phyloP scores from a whole-genome alignment of 495 filamentous ascomycete genomes.

The Hyaloscypha finlandica region DNA sequence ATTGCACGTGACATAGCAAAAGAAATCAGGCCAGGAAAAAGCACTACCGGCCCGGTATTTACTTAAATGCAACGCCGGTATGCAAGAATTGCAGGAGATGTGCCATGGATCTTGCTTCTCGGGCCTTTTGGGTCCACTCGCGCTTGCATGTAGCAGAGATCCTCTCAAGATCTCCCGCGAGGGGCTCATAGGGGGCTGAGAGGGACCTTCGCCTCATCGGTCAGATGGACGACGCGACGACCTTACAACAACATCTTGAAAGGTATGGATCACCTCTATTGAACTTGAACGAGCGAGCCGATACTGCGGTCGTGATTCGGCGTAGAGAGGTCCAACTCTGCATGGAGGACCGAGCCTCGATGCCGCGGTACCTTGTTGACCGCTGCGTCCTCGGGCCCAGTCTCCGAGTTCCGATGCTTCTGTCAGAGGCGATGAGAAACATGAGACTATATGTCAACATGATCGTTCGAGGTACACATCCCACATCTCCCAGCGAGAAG shows the following conservation, averaged over 20 bases:
- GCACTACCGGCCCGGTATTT: neutral
- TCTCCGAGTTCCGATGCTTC: no score
- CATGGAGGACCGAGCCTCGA: neutral
- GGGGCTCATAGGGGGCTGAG: neutral
- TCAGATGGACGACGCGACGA: neutral
- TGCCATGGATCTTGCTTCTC: neutral
- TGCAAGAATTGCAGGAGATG: neutral
- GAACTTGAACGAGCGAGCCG: neutral
- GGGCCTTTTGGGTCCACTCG: neutral
- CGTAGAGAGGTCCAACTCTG: neutral
- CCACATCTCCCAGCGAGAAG: no score
- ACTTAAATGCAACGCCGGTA: neutral
- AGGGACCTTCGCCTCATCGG: neutral
- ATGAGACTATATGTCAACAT: no score
- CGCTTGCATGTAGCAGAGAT: neutral
- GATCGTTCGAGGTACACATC: no score
- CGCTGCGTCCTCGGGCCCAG: no score
- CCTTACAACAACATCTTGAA: neutral
- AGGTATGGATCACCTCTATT: neutral
- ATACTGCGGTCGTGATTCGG: neutral
- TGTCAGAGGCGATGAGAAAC: no score
- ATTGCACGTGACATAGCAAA: neutral
- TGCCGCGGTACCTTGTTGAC: neutral
- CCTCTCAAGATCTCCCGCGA: neutral
- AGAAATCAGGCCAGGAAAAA: neutral